phyloP scores from a whole-genome alignment of 495 filamentous ascomycete genomes.

The Penicillium tannophilum region DNA sequence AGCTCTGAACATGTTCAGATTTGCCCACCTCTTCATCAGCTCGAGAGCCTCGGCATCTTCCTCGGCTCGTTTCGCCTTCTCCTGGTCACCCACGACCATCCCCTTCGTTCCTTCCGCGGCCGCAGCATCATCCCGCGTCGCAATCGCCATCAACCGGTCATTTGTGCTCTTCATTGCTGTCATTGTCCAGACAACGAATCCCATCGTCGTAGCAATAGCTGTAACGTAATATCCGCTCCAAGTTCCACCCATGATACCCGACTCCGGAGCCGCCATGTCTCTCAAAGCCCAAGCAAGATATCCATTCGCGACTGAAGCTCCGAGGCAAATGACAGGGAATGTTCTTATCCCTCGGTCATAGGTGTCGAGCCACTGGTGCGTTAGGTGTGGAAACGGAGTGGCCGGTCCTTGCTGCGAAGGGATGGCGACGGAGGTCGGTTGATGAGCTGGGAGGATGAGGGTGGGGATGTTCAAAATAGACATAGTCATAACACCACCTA shows the following conservation, averaged over 20 bases:
- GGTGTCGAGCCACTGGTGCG: constrained; percentile 35
- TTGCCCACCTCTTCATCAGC: constrained; percentile 24
- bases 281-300: constrained; percentile 32
- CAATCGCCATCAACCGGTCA: constrained; percentile 23
- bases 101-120: constrained; percentile 17
- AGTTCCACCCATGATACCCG: constrained; percentile 8
- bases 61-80: constrained; percentile 22
- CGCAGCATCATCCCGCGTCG: constrained; percentile 26
- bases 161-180: constrained; percentile 31
- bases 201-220: constrained; percentile 29
- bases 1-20: constrained; percentile 23
- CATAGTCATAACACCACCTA: constrained; percentile 30
- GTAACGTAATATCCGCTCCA: constrained; percentile 25
- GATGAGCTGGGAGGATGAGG: constrained; percentile 25
- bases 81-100: constrained; percentile 22
- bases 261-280: constrained; percentile 9
- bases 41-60: constrained; percentile 26
- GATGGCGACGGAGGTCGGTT: constrained; percentile 19
- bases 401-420: constrained; percentile 12
- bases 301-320: constrained; percentile 31
- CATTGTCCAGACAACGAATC: constrained; percentile 37
- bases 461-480: constrained; percentile 29
- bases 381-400: constrained; percentile 23
- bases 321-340: constrained; percentile 23
- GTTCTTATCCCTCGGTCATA: constrained; percentile 31